Evolutionary conservation across 306 rosid species (phyloP).

Genomic region (Potentilla sterilis): DNA sequence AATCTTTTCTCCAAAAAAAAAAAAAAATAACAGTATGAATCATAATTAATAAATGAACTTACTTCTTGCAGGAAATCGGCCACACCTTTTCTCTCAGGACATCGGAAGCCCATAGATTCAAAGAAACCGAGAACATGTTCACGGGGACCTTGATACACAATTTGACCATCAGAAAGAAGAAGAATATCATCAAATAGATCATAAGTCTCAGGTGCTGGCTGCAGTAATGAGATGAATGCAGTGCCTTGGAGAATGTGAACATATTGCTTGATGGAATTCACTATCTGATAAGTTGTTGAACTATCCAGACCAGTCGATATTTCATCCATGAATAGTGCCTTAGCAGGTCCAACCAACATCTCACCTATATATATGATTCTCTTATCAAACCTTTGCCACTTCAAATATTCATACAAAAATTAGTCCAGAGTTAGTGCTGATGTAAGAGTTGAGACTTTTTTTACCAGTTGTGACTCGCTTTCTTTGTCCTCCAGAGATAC

Average conservation of each 20-base stretch:
- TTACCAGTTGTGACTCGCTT: slow-evolving; percentile 64
- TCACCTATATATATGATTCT: slow-evolving; percentile 33
- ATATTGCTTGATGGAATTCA: slow-evolving; percentile 42
- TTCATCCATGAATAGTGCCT: slow-evolving; percentile 58
- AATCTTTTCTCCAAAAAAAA: no score
- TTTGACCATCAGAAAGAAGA: slow-evolving; percentile 46
- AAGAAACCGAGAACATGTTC: slow-evolving; percentile 50
- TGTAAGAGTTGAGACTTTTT: neutral
- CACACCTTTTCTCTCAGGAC: slow-evolving; percentile 53
- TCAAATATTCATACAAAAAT: neutral
- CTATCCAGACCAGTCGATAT: slow-evolving; percentile 62
- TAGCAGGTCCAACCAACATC: slow-evolving; percentile 59
- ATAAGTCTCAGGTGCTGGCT: slow-evolving; percentile 61
- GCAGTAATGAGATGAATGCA: slow-evolving; percentile 47
- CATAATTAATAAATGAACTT: neutral
- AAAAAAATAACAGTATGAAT: no score
- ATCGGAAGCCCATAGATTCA: slow-evolving; percentile 36
- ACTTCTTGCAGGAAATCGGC: slow-evolving; percentile 53
- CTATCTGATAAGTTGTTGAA: slow-evolving; percentile 52
- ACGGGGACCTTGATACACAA: slow-evolving; percentile 55
- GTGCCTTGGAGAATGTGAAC: slow-evolving; percentile 46
- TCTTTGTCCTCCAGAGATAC: slow-evolving; percentile 58
- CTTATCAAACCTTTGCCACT: neutral
- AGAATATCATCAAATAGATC: slow-evolving; percentile 55
- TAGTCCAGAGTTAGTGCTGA: neutral